phyloP scores from a whole-genome alignment of 2,329 filamentous ascomycete genomes.

The Penicillium sp. region DNA sequence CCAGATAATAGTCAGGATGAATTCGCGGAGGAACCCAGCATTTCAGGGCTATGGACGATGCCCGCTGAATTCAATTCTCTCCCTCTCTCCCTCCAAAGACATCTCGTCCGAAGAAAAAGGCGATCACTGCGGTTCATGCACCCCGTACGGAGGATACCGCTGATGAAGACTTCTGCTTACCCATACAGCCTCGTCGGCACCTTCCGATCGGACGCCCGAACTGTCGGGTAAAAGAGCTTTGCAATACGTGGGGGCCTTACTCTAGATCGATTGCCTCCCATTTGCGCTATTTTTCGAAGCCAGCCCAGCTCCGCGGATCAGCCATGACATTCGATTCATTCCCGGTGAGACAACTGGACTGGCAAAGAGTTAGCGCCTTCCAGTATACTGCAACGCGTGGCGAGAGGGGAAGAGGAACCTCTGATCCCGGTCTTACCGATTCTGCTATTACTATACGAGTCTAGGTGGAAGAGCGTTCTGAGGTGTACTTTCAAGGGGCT shows the following conservation, averaged over 20 bases:
- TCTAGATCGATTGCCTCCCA: not conserved
- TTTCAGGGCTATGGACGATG: not conserved
- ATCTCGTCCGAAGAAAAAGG: not conserved
- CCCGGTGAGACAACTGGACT: not conserved
- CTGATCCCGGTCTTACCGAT: not conserved
- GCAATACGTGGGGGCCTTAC: not conserved
- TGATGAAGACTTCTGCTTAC: not conserved
- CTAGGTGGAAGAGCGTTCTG: not conserved
- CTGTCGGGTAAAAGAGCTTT: not conserved
- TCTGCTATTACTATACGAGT: not conserved
- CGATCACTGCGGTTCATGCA: not conserved
- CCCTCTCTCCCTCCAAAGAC: not conserved
- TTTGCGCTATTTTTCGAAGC: not conserved
- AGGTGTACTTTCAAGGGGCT: not conserved
- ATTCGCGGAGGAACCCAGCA: not conserved
- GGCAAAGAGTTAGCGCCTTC: not conserved
- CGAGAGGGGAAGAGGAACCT: not conserved
- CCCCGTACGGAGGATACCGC: not conserved
- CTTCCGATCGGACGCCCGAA: not conserved
- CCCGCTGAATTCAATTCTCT: not conserved
- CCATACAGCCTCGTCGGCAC: not conserved
- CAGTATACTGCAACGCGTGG: not conserved
- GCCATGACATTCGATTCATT: not conserved
- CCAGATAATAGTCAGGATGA: constrained; percentile 1
- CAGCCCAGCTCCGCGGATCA: too few species aligned